These are phyloP conservation scores for Solanum bulbocastanum DNA, from an alignment of 257 asterid genomes.

Conservation along the genomic window DNA sequence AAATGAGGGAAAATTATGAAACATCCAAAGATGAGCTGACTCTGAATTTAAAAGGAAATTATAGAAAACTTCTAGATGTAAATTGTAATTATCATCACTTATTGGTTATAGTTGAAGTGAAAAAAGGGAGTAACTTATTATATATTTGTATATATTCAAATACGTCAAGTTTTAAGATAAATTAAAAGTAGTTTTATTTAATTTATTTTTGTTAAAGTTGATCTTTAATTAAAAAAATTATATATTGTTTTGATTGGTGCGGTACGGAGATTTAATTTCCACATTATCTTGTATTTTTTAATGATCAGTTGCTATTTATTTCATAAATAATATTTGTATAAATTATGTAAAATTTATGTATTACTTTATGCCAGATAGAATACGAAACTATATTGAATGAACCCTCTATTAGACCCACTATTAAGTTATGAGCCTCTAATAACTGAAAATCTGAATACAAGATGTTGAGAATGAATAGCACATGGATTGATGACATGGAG, in stretches of 20 bases:
- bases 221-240: not conserved
- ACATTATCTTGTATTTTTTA: too few relatives aligned
- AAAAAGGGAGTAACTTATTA: not conserved
- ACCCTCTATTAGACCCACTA: too few relatives aligned
- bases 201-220: not conserved
- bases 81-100: too few relatives aligned
- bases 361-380: too few relatives aligned
- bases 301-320: too few relatives aligned
- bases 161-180: not conserved
- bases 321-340: too few relatives aligned
- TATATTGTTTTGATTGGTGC: not conserved
- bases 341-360: too few relatives aligned
- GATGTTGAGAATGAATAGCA: too few relatives aligned
- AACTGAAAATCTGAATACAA: too few relatives aligned
- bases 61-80: not conserved
- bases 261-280: not conserved
- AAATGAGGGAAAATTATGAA: not conserved
- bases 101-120: not conserved
- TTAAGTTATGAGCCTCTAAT: too few relatives aligned
- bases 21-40: not conserved
- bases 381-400: too few relatives aligned
- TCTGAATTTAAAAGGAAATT: not conserved
- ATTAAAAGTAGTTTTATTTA: not conserved
- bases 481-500: too few relatives aligned
- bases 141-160: not conserved